Conservation (phyloP, 352 stramenopile genomes). For the Elongisporangium undulatum region DNA sequence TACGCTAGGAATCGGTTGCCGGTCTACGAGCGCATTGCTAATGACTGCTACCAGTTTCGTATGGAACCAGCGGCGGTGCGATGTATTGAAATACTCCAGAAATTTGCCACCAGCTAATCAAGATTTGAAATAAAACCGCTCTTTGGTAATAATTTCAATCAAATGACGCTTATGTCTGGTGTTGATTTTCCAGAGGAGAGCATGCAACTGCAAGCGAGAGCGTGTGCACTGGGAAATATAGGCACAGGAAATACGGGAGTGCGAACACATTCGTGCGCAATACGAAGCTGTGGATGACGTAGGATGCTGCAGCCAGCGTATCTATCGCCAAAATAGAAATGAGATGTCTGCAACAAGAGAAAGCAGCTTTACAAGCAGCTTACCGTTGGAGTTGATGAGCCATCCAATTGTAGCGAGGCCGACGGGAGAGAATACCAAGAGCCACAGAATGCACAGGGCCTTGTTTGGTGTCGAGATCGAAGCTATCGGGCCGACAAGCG, state of each 20-base stretch:
- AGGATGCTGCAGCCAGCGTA: constrained; percentile 15
- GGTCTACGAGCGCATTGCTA: constrained; percentile 43
- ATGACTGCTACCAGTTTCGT: constrained; percentile 55
- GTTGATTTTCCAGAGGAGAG: constrained; percentile 10
- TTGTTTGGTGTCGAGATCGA: constrained; percentile 19
- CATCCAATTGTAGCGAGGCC: constrained; percentile 23
- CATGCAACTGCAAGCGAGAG: constrained; percentile 49
- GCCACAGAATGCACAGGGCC: constrained; percentile 29
- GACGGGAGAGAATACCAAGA: constrained; percentile 53
- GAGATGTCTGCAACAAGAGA: constrained; percentile 2
- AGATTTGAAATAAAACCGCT: neutral
- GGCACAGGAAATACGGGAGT: constrained; percentile 58
- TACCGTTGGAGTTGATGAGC: constrained; percentile 19
- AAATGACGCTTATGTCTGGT: neutral
- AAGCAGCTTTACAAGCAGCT: neutral
- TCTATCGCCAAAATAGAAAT: constrained; percentile 12
- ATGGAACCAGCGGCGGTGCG: constrained; percentile 42
- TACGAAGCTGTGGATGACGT: constrained; percentile 45
- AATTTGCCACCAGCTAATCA: constrained; percentile 29
- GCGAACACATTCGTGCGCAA: constrained; percentile 48
- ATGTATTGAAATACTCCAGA: constrained; percentile 37
- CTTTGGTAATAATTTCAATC: neutral
- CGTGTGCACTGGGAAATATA: constrained; percentile 70
- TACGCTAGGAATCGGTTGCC: constrained; percentile 31
- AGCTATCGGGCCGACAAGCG: constrained; percentile 35